Evolutionary conservation across 306 rosid genomes (phyloP), one percentile per base, ranked within the genome.

Genomic region (Prunus davidiana): DNA sequence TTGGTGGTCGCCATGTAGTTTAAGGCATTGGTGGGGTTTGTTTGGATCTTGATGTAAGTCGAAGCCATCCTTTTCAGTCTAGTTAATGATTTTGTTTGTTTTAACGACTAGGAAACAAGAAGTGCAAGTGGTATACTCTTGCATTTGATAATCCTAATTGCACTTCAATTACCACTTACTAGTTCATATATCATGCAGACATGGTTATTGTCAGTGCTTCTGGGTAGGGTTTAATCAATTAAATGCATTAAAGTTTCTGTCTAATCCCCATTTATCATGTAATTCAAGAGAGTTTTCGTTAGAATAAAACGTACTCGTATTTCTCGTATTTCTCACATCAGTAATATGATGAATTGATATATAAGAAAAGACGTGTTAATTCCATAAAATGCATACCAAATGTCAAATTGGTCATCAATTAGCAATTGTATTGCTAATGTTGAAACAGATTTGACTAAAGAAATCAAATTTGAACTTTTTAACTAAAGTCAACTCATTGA

Each of bases 21-120:
- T 38, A 56, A 38, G 75, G 60, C 73, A 22, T 15, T 80, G 88
- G 93, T 82, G 86, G 90, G 88, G 86, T 78, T 73, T 18, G 74
- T 41, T 73, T 75, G 77, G 70, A 80, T 86, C 73, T 82, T 79
- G 50, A 60, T 76, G 75, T 14, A 60, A 80, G 64, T 86, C 73
- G 47, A 25, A 78, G 58, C 64, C 34, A 64, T 87, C 87, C 69
- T 86, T 85, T 87, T 88, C 87, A 54, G 58, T 22, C 12, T 81
- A 54, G 20, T 72, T 73, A 79, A 87, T 85, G 78, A 77, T 85
- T 67, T 18, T 82, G 84, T 82, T 84, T 82, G 64, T 62, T 80
- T 61, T 20, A 69, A 28, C 73, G 55, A 75, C 79, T 75, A 12
- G 50, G 71, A 69, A 55, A 57, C 58, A 58, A 52, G 56, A 41